A percentile compares a stretch with the other conserved stretches of the same genome.
Evolutionary conservation across 2,329 filamentous ascomycete species (phyloP).

Genomic region (Colletotrichum gloeosporioides): DNA sequence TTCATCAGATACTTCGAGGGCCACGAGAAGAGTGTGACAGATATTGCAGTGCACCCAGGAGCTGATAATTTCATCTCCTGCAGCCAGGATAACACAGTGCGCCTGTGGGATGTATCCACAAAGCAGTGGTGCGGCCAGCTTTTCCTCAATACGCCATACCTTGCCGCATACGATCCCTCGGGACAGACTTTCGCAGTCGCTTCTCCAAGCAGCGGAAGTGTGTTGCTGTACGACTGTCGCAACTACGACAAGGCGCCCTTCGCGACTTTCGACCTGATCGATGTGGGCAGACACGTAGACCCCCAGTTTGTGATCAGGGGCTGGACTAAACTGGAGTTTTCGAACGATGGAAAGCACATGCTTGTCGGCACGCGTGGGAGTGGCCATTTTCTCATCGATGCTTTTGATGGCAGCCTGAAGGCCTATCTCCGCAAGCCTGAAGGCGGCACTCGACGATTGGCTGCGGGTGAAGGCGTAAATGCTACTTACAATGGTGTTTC

Average conservation of each 20-base stretch:
- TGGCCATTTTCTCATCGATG: conserved; percentile 92
- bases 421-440: conserved; percentile 70
- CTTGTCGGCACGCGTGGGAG: conserved; percentile 83
- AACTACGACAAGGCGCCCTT: conserved; percentile 95
- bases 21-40: conserved; percentile 85
- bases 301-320: conserved; percentile 66
- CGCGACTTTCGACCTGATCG: conserved; percentile 79
- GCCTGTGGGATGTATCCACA: conserved; percentile 86
- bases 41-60: conserved; percentile 81
- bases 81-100: conserved; percentile 87
- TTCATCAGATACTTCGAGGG: conserved; percentile 97
- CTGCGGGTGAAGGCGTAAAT: conserved; percentile 53
- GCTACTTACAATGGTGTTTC: conserved; percentile 43
- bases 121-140: conserved; percentile 82
- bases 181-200: conserved; percentile 91
- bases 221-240: conserved; percentile 91
- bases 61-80: conserved; percentile 93
- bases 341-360: conserved; percentile 90
- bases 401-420: conserved; percentile 82
- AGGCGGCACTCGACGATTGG: conserved; percentile 58
- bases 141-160: conserved; percentile 79
- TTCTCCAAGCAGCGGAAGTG: conserved; percentile 76
- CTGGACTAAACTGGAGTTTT: conserved; percentile 95
- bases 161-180: conserved; percentile 90
- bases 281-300: conserved; percentile 53